These are phyloP conservation scores for Ceratobasidium sp. DNA, from an alignment of 1,284 basidiomycete species.

Conservation along the genomic window DNA sequence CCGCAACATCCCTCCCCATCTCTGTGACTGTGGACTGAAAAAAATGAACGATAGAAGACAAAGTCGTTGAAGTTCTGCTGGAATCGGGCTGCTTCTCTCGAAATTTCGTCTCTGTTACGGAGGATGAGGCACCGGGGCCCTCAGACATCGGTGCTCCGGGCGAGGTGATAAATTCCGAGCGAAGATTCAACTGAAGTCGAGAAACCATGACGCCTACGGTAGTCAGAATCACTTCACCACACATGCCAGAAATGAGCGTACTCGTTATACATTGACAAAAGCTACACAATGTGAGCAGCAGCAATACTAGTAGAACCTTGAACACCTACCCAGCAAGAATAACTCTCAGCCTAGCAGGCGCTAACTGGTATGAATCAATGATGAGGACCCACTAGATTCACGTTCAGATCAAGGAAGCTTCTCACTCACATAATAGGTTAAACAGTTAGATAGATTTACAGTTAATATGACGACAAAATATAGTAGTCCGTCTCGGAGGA, in stretches of 20 bases:
- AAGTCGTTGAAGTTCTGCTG: background rate
- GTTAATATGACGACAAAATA: constrained; percentile 23
- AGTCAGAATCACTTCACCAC: background rate
- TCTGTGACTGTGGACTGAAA: background rate
- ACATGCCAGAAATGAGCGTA: background rate
- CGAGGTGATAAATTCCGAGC: background rate
- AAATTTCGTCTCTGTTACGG: background rate
- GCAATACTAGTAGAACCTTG: background rate
- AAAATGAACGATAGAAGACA: background rate
- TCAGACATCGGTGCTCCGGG: background rate
- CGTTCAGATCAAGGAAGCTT: no score
- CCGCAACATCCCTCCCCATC: constrained; percentile 5
- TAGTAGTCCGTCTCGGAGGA: constrained; percentile 30
- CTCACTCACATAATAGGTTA: constrained; percentile 7
- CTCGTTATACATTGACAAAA: constrained; percentile 34
- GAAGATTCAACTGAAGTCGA: constrained; percentile 34
- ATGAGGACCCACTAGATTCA: background rate
- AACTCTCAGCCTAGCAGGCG: constrained; percentile 12
- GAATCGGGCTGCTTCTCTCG: constrained; percentile 7
- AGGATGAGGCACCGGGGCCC: background rate
- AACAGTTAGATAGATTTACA: constrained; percentile 27
- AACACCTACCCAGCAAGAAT: constrained; percentile 4
- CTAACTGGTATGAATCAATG: background rate
- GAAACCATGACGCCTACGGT: constrained; percentile 29
- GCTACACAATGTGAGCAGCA: background rate